Evolutionary conservation across 805 yeast genomes (phyloP).

Genomic region (Myxozyma nipponensis): DNA sequence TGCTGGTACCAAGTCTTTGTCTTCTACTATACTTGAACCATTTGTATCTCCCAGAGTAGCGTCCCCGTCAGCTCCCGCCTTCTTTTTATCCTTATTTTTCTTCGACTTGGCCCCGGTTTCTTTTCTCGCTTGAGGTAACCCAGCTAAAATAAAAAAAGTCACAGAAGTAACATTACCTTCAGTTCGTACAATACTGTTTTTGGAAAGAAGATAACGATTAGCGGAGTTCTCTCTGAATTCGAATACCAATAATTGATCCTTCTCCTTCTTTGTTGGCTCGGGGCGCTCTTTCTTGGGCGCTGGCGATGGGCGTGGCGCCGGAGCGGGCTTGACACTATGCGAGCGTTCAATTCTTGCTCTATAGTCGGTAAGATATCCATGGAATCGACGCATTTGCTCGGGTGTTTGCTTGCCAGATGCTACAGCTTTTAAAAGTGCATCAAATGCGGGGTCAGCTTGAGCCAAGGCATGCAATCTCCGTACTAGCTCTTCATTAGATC

Average conservation of each 20-base stretch:
- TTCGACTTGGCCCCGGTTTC: slow-evolving; percentile 31
- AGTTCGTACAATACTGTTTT: slow-evolving; percentile 68
- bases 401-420: slow-evolving; percentile 77
- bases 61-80: slow-evolving; percentile 19
- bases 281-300: slow-evolving; percentile 1
- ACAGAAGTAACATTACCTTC: slow-evolving; percentile 27
- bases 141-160: slow-evolving; percentile 6
- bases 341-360: slow-evolving; percentile 30
- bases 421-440: slow-evolving; percentile 73
- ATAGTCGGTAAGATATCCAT: slow-evolving; percentile 58
- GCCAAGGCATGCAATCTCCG: slow-evolving; percentile 82
- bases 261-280: slow-evolving; percentile 14
- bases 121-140: slow-evolving; percentile 17
- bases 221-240: slow-evolving; percentile 80
- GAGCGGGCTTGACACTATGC: slow-evolving; percentile 9
- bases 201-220: slow-evolving; percentile 71
- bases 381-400: slow-evolving; percentile 72
- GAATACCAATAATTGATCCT: slow-evolving; percentile 55
- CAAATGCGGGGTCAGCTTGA: slow-evolving; percentile 61
- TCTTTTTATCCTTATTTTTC: slow-evolving; percentile 31
- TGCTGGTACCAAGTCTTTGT: background rate
- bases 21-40: no score
- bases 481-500: slow-evolving; percentile 50
- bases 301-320: slow-evolving; percentile 2
- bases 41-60: background rate